Evolutionary conservation across 1,139 yeast genomes (phyloP), one percentile per base, ranked within the genome.

Genomic region (Candida gigantensis): DNA sequence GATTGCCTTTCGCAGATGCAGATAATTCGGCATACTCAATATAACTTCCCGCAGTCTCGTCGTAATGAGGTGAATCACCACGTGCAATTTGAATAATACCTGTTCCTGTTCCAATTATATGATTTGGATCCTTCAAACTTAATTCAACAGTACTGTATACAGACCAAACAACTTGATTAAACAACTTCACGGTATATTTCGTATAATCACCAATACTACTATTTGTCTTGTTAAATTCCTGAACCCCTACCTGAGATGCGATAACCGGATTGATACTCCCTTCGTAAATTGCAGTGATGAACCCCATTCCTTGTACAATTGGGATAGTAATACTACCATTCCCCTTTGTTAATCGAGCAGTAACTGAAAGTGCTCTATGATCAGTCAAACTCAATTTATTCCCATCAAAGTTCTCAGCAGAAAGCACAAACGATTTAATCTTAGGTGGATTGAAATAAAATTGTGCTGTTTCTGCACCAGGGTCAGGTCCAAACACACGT

Each of bases 201-300:
- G 52, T 42, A 4, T 38, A n/a, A 19, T 28, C 17, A 4, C 36
- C 37, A 5, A 36, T 30, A n/a, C n/a, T n/a, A n/a, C n/a, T n/a
- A n/a, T 16, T 37, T 30, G 0, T 39, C 17, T 49, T 53, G 5
- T 50, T 44, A 36, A 49, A 44, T 11, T 46, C 50, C 52, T 75
- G 75, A 48, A 84, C 66, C 0, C 92, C 94, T 25, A 82, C 84
- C 32, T 78, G 77, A 19, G 87, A 79, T 3, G 72, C 69, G 29
- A 84, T 55, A 17, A 70, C 62, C 1, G 89, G 84, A 6, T 66
- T 66, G 25, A 82, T 60, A 42, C 70, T 70, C n/a, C n/a, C n/a
- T n/a, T 57, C 53, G 39, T 83, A 84, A 3, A 80, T 64, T 2
- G 84, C 82, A 4, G 87, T 77, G 10, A 81, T 61, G 42, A 82